phyloP scores from a whole-genome alignment of 768 basidiomycete genomes.

The Boletus rex-veris region DNA sequence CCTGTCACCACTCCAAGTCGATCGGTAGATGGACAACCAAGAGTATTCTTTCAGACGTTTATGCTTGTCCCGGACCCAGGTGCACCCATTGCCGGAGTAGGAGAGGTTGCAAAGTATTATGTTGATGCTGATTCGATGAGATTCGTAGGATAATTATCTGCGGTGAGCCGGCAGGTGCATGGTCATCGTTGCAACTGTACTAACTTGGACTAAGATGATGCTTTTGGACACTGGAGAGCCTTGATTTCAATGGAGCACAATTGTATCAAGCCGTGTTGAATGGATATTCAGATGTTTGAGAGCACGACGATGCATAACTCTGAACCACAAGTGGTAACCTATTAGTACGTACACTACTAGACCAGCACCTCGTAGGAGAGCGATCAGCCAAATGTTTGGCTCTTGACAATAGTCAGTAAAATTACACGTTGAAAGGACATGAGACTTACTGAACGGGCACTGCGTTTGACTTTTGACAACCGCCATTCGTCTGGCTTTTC shows the following conservation, averaged over 20 bases:
- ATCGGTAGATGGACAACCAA: slow-evolving; percentile 70
- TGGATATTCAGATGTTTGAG: background rate
- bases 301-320: background rate
- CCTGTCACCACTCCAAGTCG: slow-evolving; percentile 46
- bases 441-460: slow-evolving; percentile 69
- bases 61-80: slow-evolving; percentile 75
- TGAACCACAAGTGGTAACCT: slow-evolving; percentile 1
- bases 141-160: slow-evolving; percentile 63
- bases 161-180: background rate
- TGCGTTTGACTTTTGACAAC: slow-evolving; percentile 86
- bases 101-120: slow-evolving; percentile 80
- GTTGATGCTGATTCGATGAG: slow-evolving; percentile 74
- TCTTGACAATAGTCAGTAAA: slow-evolving; percentile 40
- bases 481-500: slow-evolving; percentile 96
- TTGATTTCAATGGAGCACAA: background rate
- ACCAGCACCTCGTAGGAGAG: background rate
- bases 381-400: slow-evolving; percentile 84
- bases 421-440: slow-evolving; percentile 9
- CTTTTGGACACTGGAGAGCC: background rate
- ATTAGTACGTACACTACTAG: slow-evolving; percentile 12
- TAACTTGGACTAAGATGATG: background rate
- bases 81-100: slow-evolving; percentile 58
- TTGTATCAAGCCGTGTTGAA: too few species aligned
- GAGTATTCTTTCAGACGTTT: slow-evolving; percentile 86
- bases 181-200: background rate